These are phyloP conservation scores for Ceratocystis ficicola DNA, from an alignment of 2,329 filamentous ascomycete species.

Conservation along the genomic window DNA sequence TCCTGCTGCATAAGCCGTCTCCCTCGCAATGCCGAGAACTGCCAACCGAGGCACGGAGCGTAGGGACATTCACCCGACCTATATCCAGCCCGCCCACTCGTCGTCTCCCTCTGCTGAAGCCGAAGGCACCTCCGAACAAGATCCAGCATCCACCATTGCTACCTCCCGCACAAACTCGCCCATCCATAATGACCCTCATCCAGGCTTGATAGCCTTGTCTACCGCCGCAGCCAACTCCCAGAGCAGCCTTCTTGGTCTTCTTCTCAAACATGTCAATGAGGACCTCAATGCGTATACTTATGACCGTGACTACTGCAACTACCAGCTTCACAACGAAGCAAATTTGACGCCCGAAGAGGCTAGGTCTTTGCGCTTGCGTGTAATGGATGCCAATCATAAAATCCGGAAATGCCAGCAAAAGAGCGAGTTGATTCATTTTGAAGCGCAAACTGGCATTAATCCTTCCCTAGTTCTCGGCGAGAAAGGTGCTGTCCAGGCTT, in stretches of 20 bases:
- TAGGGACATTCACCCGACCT: constrained; percentile 3
- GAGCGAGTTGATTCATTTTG: constrained; percentile 28
- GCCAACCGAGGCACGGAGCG: not conserved
- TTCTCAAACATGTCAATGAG: constrained; percentile 31
- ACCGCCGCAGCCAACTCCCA: constrained; percentile 15
- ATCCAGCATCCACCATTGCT: constrained; percentile 13
- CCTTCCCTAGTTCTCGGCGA: constrained; percentile 20
- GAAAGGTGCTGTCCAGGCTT: constrained; percentile 22
- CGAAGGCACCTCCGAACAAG: not conserved
- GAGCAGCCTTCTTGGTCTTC: constrained; percentile 17
- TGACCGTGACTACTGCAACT: constrained; percentile 34
- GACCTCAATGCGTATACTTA: constrained; percentile 35
- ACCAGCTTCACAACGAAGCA: constrained; percentile 28
- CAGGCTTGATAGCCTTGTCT: constrained; percentile 17
- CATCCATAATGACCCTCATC: not conserved
- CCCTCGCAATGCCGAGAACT: not conserved
- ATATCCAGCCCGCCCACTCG: not conserved
- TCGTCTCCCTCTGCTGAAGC: constrained; percentile 10
- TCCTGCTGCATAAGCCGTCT: not conserved
- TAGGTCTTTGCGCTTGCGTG: constrained; percentile 34
- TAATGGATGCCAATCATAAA: constrained; percentile 35
- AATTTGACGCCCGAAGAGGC: constrained; percentile 33
- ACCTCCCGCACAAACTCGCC: constrained; percentile 9
- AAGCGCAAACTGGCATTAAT: constrained; percentile 26
- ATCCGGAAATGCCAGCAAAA: constrained; percentile 34